Base-by-base conservation (phyloP, 768 basidiomycete species). In the Ramaria sp. region DNA sequence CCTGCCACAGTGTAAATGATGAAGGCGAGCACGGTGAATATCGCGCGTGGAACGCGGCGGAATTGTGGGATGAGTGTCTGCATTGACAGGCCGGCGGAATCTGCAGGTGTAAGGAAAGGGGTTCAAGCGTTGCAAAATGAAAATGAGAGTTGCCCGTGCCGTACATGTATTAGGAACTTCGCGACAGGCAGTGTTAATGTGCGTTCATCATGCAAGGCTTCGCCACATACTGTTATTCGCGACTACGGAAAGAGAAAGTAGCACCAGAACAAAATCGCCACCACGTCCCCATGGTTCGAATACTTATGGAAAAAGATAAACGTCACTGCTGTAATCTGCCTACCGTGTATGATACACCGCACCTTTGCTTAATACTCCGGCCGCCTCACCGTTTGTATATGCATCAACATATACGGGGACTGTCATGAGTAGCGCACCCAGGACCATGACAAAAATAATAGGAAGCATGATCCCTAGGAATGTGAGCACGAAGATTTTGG, bases 381-480 rank as follows among this genome's bases (percentile, higher is more conserved):
- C 77, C 2, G 74, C 73, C 31, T 72, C 68, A 1, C 75, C 75
- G 19, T 63, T 65, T 1, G 65, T 59, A 46, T 75, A 73, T 0
- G 77, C 76, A 47, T 64, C 62, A 0, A 70, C 66, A 63, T 77
- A 78, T 3, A 64, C 67, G 0, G 69, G 65, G 45, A 78, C 74
- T 0, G 76, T 74, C 67, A 76, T 69, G 38, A 78, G 63, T 0
- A 68, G 62, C 33, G 73, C 75, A 12, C 74, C 71, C 6, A 77
- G 62, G 39, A 63, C 65, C 33, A 63, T 57, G 11, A 68, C 67
- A 60, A 78, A 78, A 41, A 64, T 63, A 30, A 72, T 70, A 0
- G 79, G 79, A 37, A 80, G 72, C 66, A 70, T 76, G 10, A 80
- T 60, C 0, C 79, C 79, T 39, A 74, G 74, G 63, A 75, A 78